Percentiles rank a stretch among this genome's conserved stretches.
Evolutionary conservation across 2,329 filamentous ascomycete genomes (phyloP).

Genomic region (Ophiocordyceps polyrhachis-furcata): DNA sequence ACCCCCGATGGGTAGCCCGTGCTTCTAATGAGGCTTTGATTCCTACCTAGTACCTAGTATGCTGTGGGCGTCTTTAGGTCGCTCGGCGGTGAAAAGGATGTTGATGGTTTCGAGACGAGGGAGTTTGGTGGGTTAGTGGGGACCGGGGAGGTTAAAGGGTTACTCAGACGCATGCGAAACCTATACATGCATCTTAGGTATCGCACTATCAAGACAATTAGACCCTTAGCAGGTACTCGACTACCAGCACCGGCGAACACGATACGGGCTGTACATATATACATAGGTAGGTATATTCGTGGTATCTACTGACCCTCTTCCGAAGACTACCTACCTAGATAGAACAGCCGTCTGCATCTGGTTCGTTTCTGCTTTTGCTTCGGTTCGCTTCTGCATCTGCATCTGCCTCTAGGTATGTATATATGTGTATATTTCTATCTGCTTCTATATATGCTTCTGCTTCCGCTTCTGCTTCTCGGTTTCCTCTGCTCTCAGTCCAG

Average conservation of each 20-base stretch:
- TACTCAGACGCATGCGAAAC: background rate
- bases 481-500: background rate
- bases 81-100: background rate
- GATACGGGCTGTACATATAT: background rate
- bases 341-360: background rate
- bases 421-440: too few relatives aligned
- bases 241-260: background rate
- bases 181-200: background rate
- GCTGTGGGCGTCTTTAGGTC: background rate
- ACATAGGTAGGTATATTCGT: too few relatives aligned
- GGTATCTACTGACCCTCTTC: background rate
- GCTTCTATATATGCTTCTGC: too few relatives aligned
- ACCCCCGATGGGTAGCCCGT: too few relatives aligned
- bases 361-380: too few relatives aligned
- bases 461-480: background rate
- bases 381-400: too few relatives aligned
- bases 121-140: background rate
- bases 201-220: background rate
- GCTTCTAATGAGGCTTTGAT: too few relatives aligned
- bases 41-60: too few relatives aligned
- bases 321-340: background rate
- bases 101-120: background rate
- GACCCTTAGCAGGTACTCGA: background rate
- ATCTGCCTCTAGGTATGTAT: too few relatives aligned
- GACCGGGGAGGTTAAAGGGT: background rate